phyloP scores from a whole-genome alignment of 176 grass and related monocot genomes.

The Oryza punctata region DNA sequence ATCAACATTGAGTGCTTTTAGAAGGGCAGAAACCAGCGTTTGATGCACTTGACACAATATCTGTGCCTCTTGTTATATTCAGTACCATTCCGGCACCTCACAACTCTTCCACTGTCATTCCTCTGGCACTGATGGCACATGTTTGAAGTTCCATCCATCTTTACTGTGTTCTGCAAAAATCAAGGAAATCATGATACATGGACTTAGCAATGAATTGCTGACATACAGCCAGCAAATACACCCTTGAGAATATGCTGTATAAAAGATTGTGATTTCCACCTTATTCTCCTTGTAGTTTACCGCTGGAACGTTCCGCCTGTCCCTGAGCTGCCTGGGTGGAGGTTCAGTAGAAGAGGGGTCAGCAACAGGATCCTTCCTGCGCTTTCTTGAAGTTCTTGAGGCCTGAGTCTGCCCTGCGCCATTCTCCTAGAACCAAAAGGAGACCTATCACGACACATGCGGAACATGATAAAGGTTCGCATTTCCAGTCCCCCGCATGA shows the following conservation, averaged over 20 bases:
- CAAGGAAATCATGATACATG: background rate
- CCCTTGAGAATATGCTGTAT: background rate
- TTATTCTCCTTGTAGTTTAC: background rate
- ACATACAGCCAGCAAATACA: background rate
- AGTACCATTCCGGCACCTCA: conserved; percentile 48
- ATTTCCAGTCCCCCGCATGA: background rate
- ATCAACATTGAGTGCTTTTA: background rate
- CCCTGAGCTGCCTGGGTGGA: background rate
- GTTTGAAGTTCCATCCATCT: background rate
- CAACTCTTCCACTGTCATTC: conserved; percentile 59
- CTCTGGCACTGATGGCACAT: conserved; percentile 91
- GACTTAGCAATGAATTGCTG: background rate
- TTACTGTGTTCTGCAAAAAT: conserved; percentile 35
- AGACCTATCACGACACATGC: background rate
- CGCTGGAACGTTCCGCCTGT: background rate
- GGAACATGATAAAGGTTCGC: background rate
- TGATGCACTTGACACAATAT: conserved; percentile 67
- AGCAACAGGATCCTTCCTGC: conserved; percentile 5
- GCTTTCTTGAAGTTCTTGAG: background rate
- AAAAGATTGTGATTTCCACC: conserved; percentile 18
- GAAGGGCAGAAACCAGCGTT: conserved; percentile 53
- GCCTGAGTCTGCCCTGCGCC: background rate
- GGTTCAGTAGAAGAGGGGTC: conserved; percentile 14
- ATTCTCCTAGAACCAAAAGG: background rate
- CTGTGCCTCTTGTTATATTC: conserved; percentile 1